These are phyloP conservation scores for Thalia dealbata DNA, from an alignment of 176 grass and related monocot species.

Conservation along the genomic window DNA sequence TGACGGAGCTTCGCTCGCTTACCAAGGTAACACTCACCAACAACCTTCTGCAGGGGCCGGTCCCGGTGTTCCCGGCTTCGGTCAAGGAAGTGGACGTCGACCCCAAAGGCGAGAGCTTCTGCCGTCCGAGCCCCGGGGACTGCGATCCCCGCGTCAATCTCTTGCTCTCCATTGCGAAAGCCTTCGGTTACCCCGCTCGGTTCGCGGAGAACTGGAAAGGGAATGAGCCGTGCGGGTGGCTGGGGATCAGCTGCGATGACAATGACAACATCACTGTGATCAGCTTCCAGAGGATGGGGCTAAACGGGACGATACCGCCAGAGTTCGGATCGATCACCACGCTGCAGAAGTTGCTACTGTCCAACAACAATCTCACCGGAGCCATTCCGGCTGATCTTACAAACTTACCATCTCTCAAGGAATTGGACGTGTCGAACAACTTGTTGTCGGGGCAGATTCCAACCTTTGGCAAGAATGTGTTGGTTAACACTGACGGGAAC, in stretches of 20 bases:
- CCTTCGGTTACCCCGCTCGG: slow-evolving; percentile 10
- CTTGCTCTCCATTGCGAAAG: slow-evolving; percentile 19
- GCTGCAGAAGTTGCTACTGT: slow-evolving; percentile 21
- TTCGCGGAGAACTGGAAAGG: slow-evolving; percentile 27
- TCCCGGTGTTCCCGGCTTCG: slow-evolving; percentile 22
- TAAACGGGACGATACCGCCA: slow-evolving; percentile 29
- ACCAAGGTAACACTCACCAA: slow-evolving; percentile 12
- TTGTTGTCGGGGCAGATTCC: slow-evolving; percentile 28
- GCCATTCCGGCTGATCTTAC: slow-evolving; percentile 12
- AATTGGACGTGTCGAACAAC: slow-evolving; percentile 41
- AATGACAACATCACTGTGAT: slow-evolving; percentile 23
- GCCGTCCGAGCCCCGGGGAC: background rate
- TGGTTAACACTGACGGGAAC: slow-evolving; percentile 30
- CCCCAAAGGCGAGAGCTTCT: slow-evolving; percentile 17
- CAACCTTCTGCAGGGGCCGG: slow-evolving; percentile 29
- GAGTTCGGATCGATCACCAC: slow-evolving; percentile 17
- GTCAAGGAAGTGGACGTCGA: slow-evolving; percentile 15
- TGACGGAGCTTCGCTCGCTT: slow-evolving; percentile 22
- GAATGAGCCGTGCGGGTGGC: slow-evolving; percentile 30
- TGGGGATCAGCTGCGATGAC: slow-evolving; percentile 24
- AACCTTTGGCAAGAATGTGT: slow-evolving; percentile 13
- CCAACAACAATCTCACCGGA: slow-evolving; percentile 24
- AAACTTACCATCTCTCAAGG: slow-evolving; percentile 6
- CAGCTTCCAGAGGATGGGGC: slow-evolving; percentile 21
- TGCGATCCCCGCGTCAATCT: slow-evolving; percentile 18